Evolutionary conservation across 139 green algal species (phyloP), one percentile per base, ranked within the genome.

Genomic region (Chlorella sp.): DNA sequence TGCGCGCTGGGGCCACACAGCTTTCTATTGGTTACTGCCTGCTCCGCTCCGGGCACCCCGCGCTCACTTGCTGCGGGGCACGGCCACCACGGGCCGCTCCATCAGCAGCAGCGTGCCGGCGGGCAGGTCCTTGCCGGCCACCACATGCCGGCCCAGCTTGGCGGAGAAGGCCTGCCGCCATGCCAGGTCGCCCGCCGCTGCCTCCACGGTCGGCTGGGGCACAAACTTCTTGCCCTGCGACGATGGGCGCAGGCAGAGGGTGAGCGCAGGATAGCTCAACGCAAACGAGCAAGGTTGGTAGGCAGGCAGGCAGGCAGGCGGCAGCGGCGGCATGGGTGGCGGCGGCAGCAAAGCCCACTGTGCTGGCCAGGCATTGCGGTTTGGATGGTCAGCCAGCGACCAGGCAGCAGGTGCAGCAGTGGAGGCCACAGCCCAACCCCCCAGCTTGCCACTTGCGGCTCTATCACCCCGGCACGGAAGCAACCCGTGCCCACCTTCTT

Each of bases 111-210:
- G 69, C 51, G 67, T 73, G 58, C 80, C 80, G 2, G 85, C 80
- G 24, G 81, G 76, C 38, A 86, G 51, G 85, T 89, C 85, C 48
- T 44, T 74, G 30, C 48, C 38, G 32, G 85, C 85, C 1, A 89
- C 85, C 8, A 75, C 80, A 58, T 86, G 68, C 28, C 79, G 67
- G 22, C 67, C 85, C 68, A 56, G 38, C 34, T 75, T 65, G 60
- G 73, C 36, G 19, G 60, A 76, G 34, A 77, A 75, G 46, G 80
- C 85, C 40, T 86, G 36, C 11, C 65, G 34, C 79, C 81, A 89
- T 20, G 68, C 34, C 51, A 87, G 80, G 46, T 73, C 43, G 34
- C 20, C 64, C 7, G 34, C 54, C 16, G 68, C 48, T 24, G 51
- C 46, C 36, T 83, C 44, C 32, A 88, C 67, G 13, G 46, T 46